Evolutionary conservation across 441 rosid species (phyloP), one percentile per base, ranked within the genome.

Genomic region (Mallotus japonicus): DNA sequence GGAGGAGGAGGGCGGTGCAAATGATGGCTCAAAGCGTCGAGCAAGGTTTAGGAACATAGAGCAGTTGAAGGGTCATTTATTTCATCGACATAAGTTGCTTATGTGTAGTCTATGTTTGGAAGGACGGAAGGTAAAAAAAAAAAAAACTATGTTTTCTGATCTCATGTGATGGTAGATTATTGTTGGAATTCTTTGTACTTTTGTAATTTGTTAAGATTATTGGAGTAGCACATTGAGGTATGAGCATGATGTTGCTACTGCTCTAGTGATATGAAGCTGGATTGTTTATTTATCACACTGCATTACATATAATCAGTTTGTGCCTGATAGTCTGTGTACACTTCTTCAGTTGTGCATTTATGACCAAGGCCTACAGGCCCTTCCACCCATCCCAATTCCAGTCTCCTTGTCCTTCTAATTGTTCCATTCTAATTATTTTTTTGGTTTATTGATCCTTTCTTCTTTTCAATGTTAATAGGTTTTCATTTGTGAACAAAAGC

Each of bases 71-170:
- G 94, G 92, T 77, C 99, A 95, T 87, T 79, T 95, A 19, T 90
- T 82, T 83, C 99, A 91, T 82, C 80, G 77, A 24, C 99, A 95
- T 76, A 89, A 79, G 76, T 77, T 87, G 89, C 58, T 81, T 78
- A 93, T 95, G 97, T 95, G 99, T 64, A 84, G 87, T 71, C 80
- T 95, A 14, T 95, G 99, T 82, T 84, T 92, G 76, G 97, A 91
- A 86, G 97, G 98, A 51, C 84, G 97, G 60, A 95, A 95, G 98
- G 99, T 92, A 54, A 62, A 77, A 37, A 6, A 37, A 62, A 77
- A 37, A 2, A 37, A 37, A 71, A 71, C 77, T 0, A 56, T 49
- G 5, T 73, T 58, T 15, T 71, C 58, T 46, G 22, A 50, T 67
- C 47, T 42, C n/a, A 17, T 60, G 20, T 22, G 42, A 17, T n/a